Evolutionary conservation across 225 moss, liverwort and hornwort species (phyloP), one percentile per base, ranked within the genome.

Genomic region (Takakia lepidozioides): DNA sequence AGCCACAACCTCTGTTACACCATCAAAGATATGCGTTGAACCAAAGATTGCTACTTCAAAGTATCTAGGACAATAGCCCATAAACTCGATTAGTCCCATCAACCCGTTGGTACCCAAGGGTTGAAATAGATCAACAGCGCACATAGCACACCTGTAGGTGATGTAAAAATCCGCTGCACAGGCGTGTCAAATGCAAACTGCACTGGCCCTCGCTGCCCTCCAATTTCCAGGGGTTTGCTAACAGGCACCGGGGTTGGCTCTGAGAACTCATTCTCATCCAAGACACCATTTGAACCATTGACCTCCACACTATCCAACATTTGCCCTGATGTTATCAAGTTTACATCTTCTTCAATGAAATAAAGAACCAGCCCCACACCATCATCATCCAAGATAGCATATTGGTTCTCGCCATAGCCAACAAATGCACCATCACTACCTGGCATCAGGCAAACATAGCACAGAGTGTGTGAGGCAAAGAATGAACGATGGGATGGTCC

Each of bases 381-480:
- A 81, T 99, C 91, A 64, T 99, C 91, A 43, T 99, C 98, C 56
- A 99, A 75, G 57, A 99, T 66, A 8, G 72, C 91, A 54, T 82
- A 99, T 17, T 91, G 91, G 49, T 78, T 99, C 60, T 99, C 92
- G 18, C 75, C 71, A 52, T 67, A 70, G 36, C 98, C 98, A 56
- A 99, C 61, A 37, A 99, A 99, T 43, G 98, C 98, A 59, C 87
- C 98, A 74, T 99, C 98, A 58, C 87, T 84, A 26, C 98, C 98
- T 91, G 84, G 63, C 66, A 44, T 51, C 19, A n/a, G n/a, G n/a
- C n/a, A n/a, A n/a, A n/a, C n/a, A n/a, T n/a, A n/a, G 46, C 30
- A 65, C 45, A 55, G 22, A 66, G 51, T 43, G 55, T 1, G 18
- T 41, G 41, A 41, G 41, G 7, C 4, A 16, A 14, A 16, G 41